Base-by-base conservation (phyloP, 495 filamentous ascomycete genomes). In the Daldinia bambusicola region DNA sequence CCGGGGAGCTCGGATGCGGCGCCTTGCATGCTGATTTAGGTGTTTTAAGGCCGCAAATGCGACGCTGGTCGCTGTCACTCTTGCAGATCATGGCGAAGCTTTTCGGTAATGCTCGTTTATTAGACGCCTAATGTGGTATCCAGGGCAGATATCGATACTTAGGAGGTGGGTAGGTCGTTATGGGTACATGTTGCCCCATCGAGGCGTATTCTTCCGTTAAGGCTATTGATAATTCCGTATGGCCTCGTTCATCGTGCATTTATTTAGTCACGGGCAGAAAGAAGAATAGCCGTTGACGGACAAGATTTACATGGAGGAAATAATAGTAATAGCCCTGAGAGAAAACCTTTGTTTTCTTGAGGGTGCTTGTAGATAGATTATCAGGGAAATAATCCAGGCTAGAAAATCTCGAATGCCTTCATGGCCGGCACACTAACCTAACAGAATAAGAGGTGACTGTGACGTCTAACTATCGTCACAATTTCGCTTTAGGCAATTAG, bases 401-500 rank as follows among this genome's bases (percentile, higher is more conserved):
- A n/a, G n/a, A n/a, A n/a, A n/a, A n/a, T n/a, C n/a, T n/a, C n/a
- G n/a, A n/a, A n/a, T n/a, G n/a, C 16, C 50, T 30, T 8, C 26
- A 26, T 26, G 50, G 30, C 9, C 32, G 50, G 26, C 31, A 13
- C n/a, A 51, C 43, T 32, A 3, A 52, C 34, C 34, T 26, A 14
- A 5, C 6, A 22, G 3, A 63, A n/a, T 20, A 63, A 30, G 32
- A 48, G 20, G 57, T 61, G 18, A 68, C 13, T 37, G 51, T 69
- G 66, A 59, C 59, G 52, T 62, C 63, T 37, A 38, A 20, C n/a
- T 51, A 68, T 68, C 58, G 52, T 41, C 58, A 57, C 2, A 13
- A 6, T 32, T 38, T 62, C 16, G 18, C 52, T 68, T 68, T 62
- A 68, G 66, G 66, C 66, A 68, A 68, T 68, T 68, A 37, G 6